These are phyloP conservation scores for Pisolithus microcarpus DNA, from an alignment of 768 basidiomycete species.

Conservation along the genomic window DNA sequence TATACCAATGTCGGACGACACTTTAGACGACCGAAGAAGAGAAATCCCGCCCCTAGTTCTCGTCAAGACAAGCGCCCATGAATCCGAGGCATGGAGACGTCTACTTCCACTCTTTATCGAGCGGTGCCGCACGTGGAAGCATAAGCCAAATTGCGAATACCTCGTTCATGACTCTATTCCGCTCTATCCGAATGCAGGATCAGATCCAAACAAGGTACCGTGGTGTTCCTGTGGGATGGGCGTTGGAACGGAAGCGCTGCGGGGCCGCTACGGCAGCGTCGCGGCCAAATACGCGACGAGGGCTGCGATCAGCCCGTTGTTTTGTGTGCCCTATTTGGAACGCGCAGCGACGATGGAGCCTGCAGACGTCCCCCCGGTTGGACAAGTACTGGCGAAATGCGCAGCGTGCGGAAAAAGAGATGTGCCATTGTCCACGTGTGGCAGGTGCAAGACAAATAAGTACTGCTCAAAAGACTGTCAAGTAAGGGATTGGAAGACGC, in stretches of 20 bases:
- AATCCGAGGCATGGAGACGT: conserved; percentile 35
- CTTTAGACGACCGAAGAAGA: conserved; percentile 1
- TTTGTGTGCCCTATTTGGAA: conserved; percentile 45
- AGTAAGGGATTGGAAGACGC: conserved; percentile 39
- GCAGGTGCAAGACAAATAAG: conserved; percentile 30
- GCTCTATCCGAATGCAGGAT: conserved; percentile 15
- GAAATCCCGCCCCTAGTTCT: conserved; percentile 9
- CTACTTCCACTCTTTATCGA: conserved; percentile 43
- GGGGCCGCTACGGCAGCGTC: conserved; percentile 31
- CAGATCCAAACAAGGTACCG: conserved; percentile 31
- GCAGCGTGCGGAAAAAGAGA: conserved; percentile 15
- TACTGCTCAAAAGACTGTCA: conserved; percentile 44
- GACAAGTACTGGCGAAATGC: conserved; percentile 6
- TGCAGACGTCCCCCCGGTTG: background rate
- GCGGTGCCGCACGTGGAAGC: conserved; percentile 43
- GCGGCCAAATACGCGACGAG: conserved; percentile 38
- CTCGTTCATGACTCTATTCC: conserved; percentile 25
- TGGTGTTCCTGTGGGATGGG: conserved; percentile 51
- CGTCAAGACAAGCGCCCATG: conserved; percentile 10
- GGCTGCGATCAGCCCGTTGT: conserved; percentile 47
- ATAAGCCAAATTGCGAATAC: conserved; percentile 41
- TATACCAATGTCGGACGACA: conserved; percentile 27
- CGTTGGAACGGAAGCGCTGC: conserved; percentile 36
- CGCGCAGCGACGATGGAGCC: conserved; percentile 17
- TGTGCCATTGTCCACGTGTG: conserved; percentile 25